phyloP scores from a whole-genome alignment of 73 alveolate species.

The Durusdinium trenchii region DNA sequence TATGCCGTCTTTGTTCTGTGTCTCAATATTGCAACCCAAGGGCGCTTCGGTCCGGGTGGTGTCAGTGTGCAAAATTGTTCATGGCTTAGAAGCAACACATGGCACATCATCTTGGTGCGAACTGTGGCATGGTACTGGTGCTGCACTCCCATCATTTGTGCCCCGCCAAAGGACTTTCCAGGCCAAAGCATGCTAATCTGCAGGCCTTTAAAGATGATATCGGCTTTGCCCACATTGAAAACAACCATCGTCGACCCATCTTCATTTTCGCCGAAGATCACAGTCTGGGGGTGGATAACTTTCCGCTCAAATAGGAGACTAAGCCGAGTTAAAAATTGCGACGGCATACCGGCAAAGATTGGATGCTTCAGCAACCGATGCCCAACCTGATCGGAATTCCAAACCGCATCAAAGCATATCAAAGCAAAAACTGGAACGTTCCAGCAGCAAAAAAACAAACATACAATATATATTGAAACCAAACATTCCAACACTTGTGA shows the following conservation, averaged over 20 bases:
- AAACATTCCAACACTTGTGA: no score
- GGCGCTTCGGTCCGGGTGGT: constrained; percentile 41
- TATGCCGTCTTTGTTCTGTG: constrained; percentile 24
- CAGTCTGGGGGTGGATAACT: not conserved
- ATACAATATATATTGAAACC: no score
- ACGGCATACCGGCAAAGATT: constrained; percentile 35
- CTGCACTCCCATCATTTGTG: constrained; percentile 45
- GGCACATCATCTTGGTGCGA: constrained; percentile 33
- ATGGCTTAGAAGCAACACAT: constrained; percentile 10
- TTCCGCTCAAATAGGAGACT: constrained; percentile 21
- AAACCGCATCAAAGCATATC: not conserved
- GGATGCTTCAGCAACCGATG: constrained; percentile 53
- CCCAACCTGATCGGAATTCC: not conserved
- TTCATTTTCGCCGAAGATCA: constrained; percentile 12
- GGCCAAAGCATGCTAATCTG: constrained; percentile 59
- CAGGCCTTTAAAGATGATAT: constrained; percentile 2
- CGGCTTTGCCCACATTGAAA: constrained; percentile 52
- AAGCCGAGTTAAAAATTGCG: constrained; percentile 22
- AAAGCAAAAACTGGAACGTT: not conserved
- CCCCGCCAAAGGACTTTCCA: constrained; percentile 47
- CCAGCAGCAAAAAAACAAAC: not conserved
- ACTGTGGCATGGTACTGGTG: constrained; percentile 31
- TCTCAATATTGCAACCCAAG: constrained; percentile 19
- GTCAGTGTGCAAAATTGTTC: constrained; percentile 21
- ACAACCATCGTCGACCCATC: constrained; percentile 43